Base-by-base conservation (phyloP, 1,284 basidiomycete species). In the Malassezia yamatoensis region DNA sequence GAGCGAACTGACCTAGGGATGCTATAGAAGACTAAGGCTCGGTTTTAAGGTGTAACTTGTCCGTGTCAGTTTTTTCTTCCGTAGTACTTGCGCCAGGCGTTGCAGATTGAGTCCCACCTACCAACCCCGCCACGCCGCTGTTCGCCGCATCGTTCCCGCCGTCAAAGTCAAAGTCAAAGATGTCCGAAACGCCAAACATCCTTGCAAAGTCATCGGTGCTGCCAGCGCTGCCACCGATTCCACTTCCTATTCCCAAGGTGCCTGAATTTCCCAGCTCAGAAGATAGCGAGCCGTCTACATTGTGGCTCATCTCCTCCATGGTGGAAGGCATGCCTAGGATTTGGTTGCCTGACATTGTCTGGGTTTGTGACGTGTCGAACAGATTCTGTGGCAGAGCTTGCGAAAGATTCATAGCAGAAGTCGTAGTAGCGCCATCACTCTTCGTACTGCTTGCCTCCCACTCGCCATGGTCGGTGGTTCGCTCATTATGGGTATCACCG, bases 141-240 rank as follows among this genome's bases (percentile, higher is more conserved):
- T 33, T 33, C 43, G 15, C 43, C 6, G 41, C 16, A 20, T 45
- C 43, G 13, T 45, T 45, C 9, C 54, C 54, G 6, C 54, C 54
- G 34, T 57, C 61, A 47, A 70, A 59, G 48, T 70, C 68, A 51
- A 69, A 69, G 51, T 71, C 67, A 34, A 71, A 71, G 43, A 71
- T 66, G 40, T 71, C 67, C 36, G 64, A 67, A 63, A 65, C 65
- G 13, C 64, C 63, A 50, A 69, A 70, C 67, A 71, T 68, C 35
- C 47, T 43, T 48, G 61, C 60, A 21, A 68, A 67, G 47, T 71
- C 68, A 37, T 71, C 68, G 13, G 54, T 53, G 6, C 53, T 52
- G 33, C 53, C 54, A 12, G 47, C 36, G 9, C 54, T 53, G 11
- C 56, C 45, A 2, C 33, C 52, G 2, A 39, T 46, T 5, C 18